Conservation (phyloP, 108 stramenopile species). For the Skeletonema costatum region DNA sequence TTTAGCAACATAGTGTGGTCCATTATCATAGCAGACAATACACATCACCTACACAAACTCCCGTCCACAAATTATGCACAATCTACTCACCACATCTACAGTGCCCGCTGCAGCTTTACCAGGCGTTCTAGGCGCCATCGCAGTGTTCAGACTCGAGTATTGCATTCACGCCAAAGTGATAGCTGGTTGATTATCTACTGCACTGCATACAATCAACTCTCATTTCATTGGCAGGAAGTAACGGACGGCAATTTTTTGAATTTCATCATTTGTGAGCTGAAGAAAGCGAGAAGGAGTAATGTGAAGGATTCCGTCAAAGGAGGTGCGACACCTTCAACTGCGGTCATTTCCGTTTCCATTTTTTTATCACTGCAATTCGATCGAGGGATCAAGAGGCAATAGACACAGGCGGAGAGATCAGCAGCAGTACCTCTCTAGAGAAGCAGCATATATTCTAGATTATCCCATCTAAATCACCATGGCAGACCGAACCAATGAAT, state of each 20-base stretch:
- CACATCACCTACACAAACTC: not conserved
- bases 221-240: too few relatives aligned
- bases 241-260: too few relatives aligned
- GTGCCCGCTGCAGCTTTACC: constrained; percentile 8
- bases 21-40: not conserved
- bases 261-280: too few relatives aligned
- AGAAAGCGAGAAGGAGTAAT: too few relatives aligned
- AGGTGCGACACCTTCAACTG: too few relatives aligned
- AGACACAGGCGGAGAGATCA: not conserved
- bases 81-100: constrained; percentile 20
- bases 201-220: too few relatives aligned
- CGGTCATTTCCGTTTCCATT: too few relatives aligned
- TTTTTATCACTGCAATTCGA: too few relatives aligned
- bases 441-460: not conserved
- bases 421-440: not conserved
- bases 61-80: not conserved
- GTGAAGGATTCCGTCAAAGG: too few relatives aligned
- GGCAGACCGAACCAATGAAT: constrained; percentile 79
- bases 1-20: not conserved
- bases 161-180: not conserved
- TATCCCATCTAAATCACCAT: constrained; percentile 23
- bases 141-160: not conserved
- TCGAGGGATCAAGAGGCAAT: too few relatives aligned
- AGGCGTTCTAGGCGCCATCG: constrained; percentile 13
- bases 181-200: not conserved